Percentiles rank a stretch among this genome's conserved stretches.
Conservation (phyloP, 768 basidiomycete genomes). For the Termitomyces sp. region DNA sequence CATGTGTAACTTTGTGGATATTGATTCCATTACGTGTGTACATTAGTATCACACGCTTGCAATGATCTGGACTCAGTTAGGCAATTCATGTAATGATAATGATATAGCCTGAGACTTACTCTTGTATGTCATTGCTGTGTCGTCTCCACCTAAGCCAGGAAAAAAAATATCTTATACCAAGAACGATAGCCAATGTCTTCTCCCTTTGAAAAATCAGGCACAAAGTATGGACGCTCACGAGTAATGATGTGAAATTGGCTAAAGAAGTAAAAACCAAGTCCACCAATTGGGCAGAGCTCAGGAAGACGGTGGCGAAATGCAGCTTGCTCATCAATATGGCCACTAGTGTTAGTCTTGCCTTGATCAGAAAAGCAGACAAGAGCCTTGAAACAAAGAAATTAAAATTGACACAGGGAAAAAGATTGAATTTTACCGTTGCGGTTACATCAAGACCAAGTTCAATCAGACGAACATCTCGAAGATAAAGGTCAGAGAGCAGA, state of each 20-base stretch:
- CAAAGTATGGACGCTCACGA: background rate
- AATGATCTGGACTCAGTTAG: no score
- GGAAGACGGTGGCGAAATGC: background rate
- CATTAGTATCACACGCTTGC: no score
- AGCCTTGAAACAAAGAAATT: background rate
- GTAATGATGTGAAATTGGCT: background rate
- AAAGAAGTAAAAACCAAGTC: background rate
- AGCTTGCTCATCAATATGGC: background rate
- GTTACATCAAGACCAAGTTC: background rate
- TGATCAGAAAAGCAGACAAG: background rate
- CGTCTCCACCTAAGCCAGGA: background rate
- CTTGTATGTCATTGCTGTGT: no score
- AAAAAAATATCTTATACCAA: slow-evolving; percentile 1
- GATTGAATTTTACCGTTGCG: background rate
- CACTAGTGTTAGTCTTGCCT: background rate
- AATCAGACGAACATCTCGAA: background rate
- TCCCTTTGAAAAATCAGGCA: background rate
- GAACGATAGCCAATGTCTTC: background rate
- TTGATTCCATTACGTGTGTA: no score
- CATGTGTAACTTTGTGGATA: no score
- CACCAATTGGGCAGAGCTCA: background rate
- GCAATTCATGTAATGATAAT: no score
- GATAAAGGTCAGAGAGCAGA: slow-evolving; percentile 19
- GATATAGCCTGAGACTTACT: no score
- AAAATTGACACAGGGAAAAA: no score